Base-by-base conservation (phyloP, 2,329 filamentous ascomycete species). In the Alternaria tenuissima region DNA sequence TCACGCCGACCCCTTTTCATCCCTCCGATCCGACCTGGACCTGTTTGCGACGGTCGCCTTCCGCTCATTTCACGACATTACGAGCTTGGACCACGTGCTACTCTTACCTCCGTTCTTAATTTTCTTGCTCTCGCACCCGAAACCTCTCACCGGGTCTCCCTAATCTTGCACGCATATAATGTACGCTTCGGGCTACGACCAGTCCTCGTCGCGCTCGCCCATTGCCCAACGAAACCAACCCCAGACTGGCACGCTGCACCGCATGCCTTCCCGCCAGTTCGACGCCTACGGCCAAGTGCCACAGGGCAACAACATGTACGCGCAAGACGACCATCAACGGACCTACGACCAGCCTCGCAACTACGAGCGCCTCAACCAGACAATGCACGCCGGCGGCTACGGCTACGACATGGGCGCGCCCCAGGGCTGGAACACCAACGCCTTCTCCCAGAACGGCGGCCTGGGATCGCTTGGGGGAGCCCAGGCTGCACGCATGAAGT, bases 371-470 rank as follows among this genome's bases (percentile, higher is more conserved):
- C 83, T 83, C 68, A 87, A 85, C 69, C 83, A 85, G 69, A 86
- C 83, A 73, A 84, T 84, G 70, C 83, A 84, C 64, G 83, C 82
- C 57, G 87, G 85, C 52, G 87, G 84, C 53, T 90, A 92, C 59
- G 86, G 81, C 59, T 91, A 94, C 69, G 92, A 93, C 73, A 87
- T 88, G 75, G 81, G 83, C 59, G 80, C 81, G n/a, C 84, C 86
- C n/a, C 90, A 93, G 74, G 89, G 90, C 20, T 97, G 93, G 93
- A 92, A 89, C 76, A 89, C 92, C 53, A 87, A 86, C 72, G 89
- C 88, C 47, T 91, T 93, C 65, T 88, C 88, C 55, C 89, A 85
- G 67, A 86, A 86, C 69, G 86, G 85, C 68, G 87, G 85, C 64
- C 84, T 94, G 68, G 89, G 88, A 59, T 88, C 88, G 57, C 83